Percentiles rank a stretch among this genome's conserved stretches.
Conservation (phyloP, 164 flowering plant species). For the grape (Vitis vinifera) region ASM3070453v1 NC_081814.1:492501-493000, state of each 20-base stretch:
- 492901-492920: conserved; percentile 58
- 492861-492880: background rate
- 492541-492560: background rate
- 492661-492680: background rate
- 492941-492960: conserved; percentile 38
- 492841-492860: background rate
- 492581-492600: conserved; percentile 59
- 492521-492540: background rate
- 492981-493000: too few relatives aligned
- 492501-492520: conserved; percentile 4
- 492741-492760: conserved; percentile 40
- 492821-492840: too few relatives aligned
- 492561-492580: conserved; percentile 24
- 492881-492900: conserved; percentile 31
- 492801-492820: background rate
- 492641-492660: background rate
- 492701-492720: background rate
- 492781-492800: conserved; percentile 34
- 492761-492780: conserved; percentile 49
- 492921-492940: conserved; percentile 61
- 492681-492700: too few relatives aligned
- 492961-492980: background rate
- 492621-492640: background rate
- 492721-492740: conserved; percentile 50
- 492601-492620: conserved; percentile 56